A percentile compares a stretch with the other conserved stretches of the same genome.
phyloP scores from a whole-genome alignment of 257 asterid species.

The Petrea volubilis region DNA sequence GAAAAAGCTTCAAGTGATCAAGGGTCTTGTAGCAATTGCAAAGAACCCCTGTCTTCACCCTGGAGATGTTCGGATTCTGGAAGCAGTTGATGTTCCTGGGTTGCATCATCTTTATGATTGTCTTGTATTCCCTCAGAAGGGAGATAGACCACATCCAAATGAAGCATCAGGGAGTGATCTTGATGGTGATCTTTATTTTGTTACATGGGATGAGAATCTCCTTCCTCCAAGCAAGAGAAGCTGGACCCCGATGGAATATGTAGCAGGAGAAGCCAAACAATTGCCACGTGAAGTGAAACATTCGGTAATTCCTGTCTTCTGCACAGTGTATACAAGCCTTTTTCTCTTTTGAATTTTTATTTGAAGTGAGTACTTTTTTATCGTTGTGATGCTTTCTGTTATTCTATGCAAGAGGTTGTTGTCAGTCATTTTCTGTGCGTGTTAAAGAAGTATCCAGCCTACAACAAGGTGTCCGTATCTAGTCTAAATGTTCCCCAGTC shows the following conservation, averaged over 20 bases:
- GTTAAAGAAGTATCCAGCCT: background rate
- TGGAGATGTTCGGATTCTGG: slow-evolving; percentile 86
- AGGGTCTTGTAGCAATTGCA: slow-evolving; percentile 75
- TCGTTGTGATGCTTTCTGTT: background rate
- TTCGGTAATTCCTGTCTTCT: slow-evolving; percentile 37
- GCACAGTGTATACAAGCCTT: background rate
- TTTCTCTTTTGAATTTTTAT: background rate
- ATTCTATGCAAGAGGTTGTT: background rate
- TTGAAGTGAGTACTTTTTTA: background rate
- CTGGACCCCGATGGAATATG: slow-evolving; percentile 84
- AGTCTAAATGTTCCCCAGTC: background rate
- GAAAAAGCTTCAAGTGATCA: slow-evolving; percentile 55
- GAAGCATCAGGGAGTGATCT: slow-evolving; percentile 99
- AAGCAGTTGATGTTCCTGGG: slow-evolving; percentile 72
- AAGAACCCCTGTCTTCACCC: slow-evolving; percentile 98
- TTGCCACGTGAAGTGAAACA: slow-evolving; percentile 58
- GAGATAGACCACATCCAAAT: slow-evolving; percentile 85
- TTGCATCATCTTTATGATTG: slow-evolving; percentile 75
- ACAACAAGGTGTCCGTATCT: background rate
- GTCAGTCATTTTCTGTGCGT: background rate
- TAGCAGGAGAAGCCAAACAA: slow-evolving; percentile 45
- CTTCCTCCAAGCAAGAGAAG: slow-evolving; percentile 86
- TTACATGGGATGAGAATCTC: slow-evolving; percentile 90
- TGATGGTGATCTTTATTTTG: slow-evolving; percentile 92
- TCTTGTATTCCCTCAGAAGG: slow-evolving; percentile 86